Evolutionary conservation across 2,329 filamentous ascomycete species (phyloP).

Genomic region (Diaporthe vaccinii): DNA sequence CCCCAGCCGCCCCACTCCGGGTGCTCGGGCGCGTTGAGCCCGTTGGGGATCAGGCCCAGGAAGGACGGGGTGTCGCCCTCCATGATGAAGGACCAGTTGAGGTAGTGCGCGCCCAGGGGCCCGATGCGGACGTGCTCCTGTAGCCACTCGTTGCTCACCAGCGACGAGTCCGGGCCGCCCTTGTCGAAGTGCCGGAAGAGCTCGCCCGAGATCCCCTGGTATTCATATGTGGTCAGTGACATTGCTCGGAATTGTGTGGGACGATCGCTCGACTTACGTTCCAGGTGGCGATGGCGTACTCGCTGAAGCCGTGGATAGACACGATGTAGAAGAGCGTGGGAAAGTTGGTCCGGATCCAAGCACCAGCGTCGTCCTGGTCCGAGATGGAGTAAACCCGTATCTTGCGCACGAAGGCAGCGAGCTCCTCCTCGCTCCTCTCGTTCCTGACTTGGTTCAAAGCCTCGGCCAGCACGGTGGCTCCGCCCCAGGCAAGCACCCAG

Average conservation of each 20-base stretch:
- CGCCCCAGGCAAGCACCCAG: conserved; percentile 64
- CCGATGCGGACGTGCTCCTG: conserved; percentile 61
- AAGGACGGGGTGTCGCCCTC: conserved; percentile 63
- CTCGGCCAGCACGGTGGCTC: conserved; percentile 62
- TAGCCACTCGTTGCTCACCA: conserved; percentile 61
- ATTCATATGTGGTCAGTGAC: not conserved
- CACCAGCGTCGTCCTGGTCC: conserved; percentile 66
- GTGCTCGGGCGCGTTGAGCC: conserved; percentile 53
- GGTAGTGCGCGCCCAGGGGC: conserved; percentile 52
- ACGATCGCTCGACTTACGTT: conserved; percentile 40
- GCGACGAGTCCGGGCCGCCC: conserved; percentile 59
- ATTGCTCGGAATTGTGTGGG: too few relatives aligned
- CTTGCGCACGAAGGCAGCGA: conserved; percentile 52
- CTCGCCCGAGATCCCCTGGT: conserved; percentile 61
- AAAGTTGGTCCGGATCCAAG: conserved; percentile 65
- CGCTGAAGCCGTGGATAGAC: conserved; percentile 63
- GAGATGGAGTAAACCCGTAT: conserved; percentile 63
- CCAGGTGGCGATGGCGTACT: conserved; percentile 64
- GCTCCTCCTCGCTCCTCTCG: conserved; percentile 48
- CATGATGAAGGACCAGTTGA: conserved; percentile 58
- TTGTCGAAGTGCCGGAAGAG: conserved; percentile 59
- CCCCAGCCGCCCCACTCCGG: conserved; percentile 60
- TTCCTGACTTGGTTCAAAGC: conserved; percentile 56
- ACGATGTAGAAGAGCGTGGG: conserved; percentile 64
- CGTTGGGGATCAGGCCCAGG: conserved; percentile 57